Base-by-base conservation (phyloP, 148 eudicot species). In the Diospyros lotus region DNA sequence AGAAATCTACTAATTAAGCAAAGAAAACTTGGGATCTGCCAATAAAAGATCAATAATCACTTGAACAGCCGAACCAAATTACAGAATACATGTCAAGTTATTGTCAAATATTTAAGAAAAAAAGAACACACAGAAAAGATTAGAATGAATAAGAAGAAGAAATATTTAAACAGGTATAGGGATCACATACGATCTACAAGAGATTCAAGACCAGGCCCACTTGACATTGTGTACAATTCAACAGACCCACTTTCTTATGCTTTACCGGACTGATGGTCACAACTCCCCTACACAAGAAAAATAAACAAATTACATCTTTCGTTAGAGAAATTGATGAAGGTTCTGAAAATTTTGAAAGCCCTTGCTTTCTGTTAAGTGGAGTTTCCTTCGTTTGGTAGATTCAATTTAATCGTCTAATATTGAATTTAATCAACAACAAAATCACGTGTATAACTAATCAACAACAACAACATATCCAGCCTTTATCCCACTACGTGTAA, bases 151-250 rank as follows among this genome's bases (percentile, higher is more conserved):
- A 14, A 15, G 45, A 18, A 15, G 71, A 50, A 9, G 2, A 18
- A 55, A 28, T 10, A 43, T 63, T 40, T n/a, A 63, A 74, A 70
- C 50, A 56, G 76, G 78, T 55, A 62, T 1, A 60, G 56, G 74
- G 67, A 78, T 77, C 12, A 41, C 97, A 61, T 90, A 94, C 97
- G 97, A 66, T 91, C 98, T 54, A 94, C 97, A 79, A 89, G 90
- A 78, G 88, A 77, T 82, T 94, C 97, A 54, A 94, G 90, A 75
- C 97, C 97, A 50, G 86, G 75, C 69, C 91, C 97, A 75, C 79
- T 58, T 64, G 94, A 73, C 98, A 94, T 94, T 77, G 67, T 77
- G 78, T 50, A 5, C 77, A 64, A 41, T 80, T 58, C 73, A 62
- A 18, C 45, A 56, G 72, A 77, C 13, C 58, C 52, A 74, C 59